Evolutionary conservation across 2,329 filamentous ascomycete genomes (phyloP).

Genomic region (Diaporthe australafricana): DNA sequence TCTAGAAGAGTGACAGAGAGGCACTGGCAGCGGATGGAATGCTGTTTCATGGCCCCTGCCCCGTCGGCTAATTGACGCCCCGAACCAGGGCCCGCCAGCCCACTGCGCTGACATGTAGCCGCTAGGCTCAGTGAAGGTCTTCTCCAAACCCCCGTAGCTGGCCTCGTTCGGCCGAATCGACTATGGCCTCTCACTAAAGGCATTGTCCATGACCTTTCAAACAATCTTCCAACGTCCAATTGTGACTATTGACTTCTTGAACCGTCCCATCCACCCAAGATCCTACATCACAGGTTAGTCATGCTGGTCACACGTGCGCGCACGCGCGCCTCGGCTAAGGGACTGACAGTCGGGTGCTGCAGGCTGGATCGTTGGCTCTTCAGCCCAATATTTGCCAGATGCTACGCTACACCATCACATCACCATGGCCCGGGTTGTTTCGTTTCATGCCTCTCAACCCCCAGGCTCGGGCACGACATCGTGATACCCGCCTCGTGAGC

Average conservation of each 20-base stretch:
- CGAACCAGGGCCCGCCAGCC: neutral
- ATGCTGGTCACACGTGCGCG: conserved; percentile 1
- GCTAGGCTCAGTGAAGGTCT: neutral
- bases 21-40: neutral
- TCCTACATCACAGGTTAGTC: neutral
- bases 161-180: conserved; percentile 10
- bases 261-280: neutral
- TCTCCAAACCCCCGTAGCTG: neutral
- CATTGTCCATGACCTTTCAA: neutral
- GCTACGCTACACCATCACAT: conserved; percentile 15
- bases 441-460: conserved; percentile 13
- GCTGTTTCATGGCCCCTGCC: neutral
- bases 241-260: neutral
- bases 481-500: neutral
- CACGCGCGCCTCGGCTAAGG: conserved; percentile 17
- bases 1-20: neutral
- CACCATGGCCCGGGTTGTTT: conserved; percentile 19
- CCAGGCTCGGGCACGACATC: neutral
- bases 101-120: neutral
- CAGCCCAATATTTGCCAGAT: conserved; percentile 2
- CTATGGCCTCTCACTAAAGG: neutral
- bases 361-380: neutral
- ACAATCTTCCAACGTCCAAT: neutral
- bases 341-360: neutral
- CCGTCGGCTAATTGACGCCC: neutral